phyloP scores from a whole-genome alignment of 2,329 filamentous ascomycete genomes.

The Diaporthe batatas region DNA sequence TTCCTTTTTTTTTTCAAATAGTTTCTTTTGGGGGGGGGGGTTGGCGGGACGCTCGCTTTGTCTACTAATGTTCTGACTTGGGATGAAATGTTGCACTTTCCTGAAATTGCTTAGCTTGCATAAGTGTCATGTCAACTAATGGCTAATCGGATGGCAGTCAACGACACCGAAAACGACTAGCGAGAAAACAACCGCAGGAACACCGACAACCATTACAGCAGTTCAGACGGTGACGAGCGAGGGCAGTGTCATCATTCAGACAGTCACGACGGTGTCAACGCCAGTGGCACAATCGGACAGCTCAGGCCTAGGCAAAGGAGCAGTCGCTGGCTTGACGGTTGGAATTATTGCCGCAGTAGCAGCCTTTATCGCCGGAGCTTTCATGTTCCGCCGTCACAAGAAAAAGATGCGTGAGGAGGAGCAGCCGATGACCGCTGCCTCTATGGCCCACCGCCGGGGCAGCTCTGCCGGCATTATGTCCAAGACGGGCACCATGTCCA shows the following conservation, averaged over 20 bases:
- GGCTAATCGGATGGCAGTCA: constrained; percentile 42
- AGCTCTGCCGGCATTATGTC: constrained; percentile 64
- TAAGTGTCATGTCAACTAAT: neutral
- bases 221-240: constrained; percentile 68
- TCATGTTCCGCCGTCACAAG: constrained; percentile 52
- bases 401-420: constrained; percentile 59
- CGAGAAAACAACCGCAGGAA: constrained; percentile 48
- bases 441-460: constrained; percentile 62
- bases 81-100: neutral
- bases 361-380: constrained; percentile 52
- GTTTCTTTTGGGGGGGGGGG: no score
- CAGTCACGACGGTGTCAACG: constrained; percentile 67
- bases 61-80: neutral
- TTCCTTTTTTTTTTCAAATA: no score
- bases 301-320: constrained; percentile 58
- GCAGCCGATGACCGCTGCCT: constrained; percentile 56
- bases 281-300: constrained; percentile 41
- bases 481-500: constrained; percentile 58
- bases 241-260: constrained; percentile 61
- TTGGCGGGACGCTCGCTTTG: no score
- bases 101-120: constrained; percentile 5
- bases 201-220: constrained; percentile 47
- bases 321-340: constrained; percentile 66
- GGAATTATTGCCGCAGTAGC: constrained; percentile 56
- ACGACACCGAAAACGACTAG: constrained; percentile 44